These are phyloP conservation scores for Psilocybe sp. DNA, from an alignment of 768 basidiomycete species.

Conservation along the genomic window DNA sequence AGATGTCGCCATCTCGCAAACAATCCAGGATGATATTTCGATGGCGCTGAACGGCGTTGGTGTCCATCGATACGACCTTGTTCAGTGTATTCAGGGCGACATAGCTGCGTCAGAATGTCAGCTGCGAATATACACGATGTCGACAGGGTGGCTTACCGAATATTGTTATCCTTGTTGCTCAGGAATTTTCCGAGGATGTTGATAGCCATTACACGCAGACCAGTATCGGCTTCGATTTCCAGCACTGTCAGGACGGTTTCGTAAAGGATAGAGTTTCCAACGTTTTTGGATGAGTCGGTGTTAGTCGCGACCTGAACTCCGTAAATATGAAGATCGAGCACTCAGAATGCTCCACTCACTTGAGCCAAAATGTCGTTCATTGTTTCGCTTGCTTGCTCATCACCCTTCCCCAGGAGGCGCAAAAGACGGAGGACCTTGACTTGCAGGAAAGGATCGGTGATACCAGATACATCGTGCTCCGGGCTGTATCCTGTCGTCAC, in stretches of 20 bases:
- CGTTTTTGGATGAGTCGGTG: slow-evolving; percentile 96
- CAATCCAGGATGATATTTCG: slow-evolving; percentile 99
- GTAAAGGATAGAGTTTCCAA: slow-evolving; percentile 96
- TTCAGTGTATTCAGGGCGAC: slow-evolving; percentile 97
- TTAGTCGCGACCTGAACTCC: slow-evolving; percentile 91
- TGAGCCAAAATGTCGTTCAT: slow-evolving; percentile 99
- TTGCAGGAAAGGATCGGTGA: slow-evolving; percentile 95
- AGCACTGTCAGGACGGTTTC: slow-evolving; percentile 95
- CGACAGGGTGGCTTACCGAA: slow-evolving; percentile 60
- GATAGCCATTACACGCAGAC: slow-evolving; percentile 97
- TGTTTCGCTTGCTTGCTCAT: slow-evolving; percentile 83
- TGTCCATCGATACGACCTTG: slow-evolving; percentile 97
- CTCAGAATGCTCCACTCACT: slow-evolving; percentile 35
- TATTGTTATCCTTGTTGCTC: slow-evolving; percentile 97
- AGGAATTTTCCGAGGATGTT: slow-evolving; percentile 98
- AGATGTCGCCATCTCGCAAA: slow-evolving; percentile 97
- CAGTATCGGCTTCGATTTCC: slow-evolving; percentile 96
- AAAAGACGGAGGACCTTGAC: slow-evolving; percentile 90
- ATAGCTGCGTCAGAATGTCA: slow-evolving; percentile 55
- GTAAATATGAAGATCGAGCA: background rate
- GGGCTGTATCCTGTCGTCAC: slow-evolving; percentile 97
- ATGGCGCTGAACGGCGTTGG: slow-evolving; percentile 96
- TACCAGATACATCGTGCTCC: slow-evolving; percentile 98
- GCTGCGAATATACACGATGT: background rate
- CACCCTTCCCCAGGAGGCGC: slow-evolving; percentile 82